Conservation (phyloP, 352 stramenopile genomes). For the Phytophthora palmivora region DNA sequence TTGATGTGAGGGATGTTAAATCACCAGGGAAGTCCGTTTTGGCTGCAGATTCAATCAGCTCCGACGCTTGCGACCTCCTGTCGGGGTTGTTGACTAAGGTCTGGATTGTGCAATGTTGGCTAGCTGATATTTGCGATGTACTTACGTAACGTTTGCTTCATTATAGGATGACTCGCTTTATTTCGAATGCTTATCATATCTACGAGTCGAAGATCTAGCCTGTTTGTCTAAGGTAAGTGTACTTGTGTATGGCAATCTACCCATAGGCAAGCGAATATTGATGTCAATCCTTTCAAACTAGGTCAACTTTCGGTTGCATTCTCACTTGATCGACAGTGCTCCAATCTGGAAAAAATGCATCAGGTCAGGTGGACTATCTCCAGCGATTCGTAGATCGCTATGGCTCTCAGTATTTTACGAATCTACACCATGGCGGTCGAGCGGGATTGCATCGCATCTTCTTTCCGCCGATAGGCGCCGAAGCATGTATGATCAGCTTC, state of each 20-base stretch:
- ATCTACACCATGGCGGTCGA: slow-evolving; percentile 53
- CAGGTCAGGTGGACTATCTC: slow-evolving; percentile 54
- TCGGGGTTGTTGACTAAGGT: slow-evolving; percentile 42
- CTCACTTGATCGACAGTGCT: slow-evolving; percentile 48
- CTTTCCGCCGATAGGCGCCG: slow-evolving; percentile 50
- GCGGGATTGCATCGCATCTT: slow-evolving; percentile 46
- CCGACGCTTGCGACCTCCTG: slow-evolving; percentile 26
- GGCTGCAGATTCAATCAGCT: slow-evolving; percentile 21
- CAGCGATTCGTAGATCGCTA: slow-evolving; percentile 55
- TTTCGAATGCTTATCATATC: slow-evolving; percentile 53
- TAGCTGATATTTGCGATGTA: background rate
- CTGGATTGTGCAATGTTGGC: background rate
- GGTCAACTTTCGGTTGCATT: slow-evolving; percentile 50
- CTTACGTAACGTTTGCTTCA: slow-evolving; percentile 4
- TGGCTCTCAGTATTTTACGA: slow-evolving; percentile 79
- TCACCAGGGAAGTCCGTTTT: slow-evolving; percentile 31
- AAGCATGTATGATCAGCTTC: slow-evolving; percentile 73
- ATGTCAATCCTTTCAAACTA: slow-evolving; percentile 6
- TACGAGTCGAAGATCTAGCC: slow-evolving; percentile 57
- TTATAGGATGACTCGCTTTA: slow-evolving; percentile 42
- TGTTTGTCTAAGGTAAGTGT: slow-evolving; percentile 44
- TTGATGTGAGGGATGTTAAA: slow-evolving; percentile 46
- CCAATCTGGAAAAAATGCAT: slow-evolving; percentile 82
- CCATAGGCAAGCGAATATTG: background rate
- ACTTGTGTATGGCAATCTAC: background rate